phyloP scores from a whole-genome alignment of 2,329 filamentous ascomycete genomes.

The Emergomyces orientalis region DNA sequence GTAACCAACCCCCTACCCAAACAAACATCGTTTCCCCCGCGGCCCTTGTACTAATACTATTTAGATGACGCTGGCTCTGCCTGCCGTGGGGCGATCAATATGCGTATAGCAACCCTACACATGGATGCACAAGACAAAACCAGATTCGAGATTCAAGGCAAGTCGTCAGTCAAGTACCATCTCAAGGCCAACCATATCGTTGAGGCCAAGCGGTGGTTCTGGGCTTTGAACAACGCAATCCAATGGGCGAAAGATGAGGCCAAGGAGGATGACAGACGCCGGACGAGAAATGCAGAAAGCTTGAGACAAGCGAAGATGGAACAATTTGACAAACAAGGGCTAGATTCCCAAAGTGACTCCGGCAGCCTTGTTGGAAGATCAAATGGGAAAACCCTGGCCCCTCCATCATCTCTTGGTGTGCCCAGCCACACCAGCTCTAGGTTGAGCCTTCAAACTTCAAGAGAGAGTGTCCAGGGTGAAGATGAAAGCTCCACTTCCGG shows the following conservation, averaged over 20 bases:
- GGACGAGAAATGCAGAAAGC: constrained; percentile 63
- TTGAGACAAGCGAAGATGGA: constrained; percentile 72
- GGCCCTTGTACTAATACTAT: not conserved
- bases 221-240: constrained; percentile 97
- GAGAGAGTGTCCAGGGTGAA: constrained; percentile 42
- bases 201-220: constrained; percentile 97
- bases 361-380: constrained; percentile 24
- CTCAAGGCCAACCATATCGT: constrained; percentile 97
- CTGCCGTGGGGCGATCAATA: constrained; percentile 95
- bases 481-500: constrained; percentile 46
- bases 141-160: constrained; percentile 94
- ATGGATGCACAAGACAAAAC: constrained; percentile 98
- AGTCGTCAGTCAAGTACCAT: constrained; percentile 97
- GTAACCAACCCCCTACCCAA: not conserved
- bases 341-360: constrained; percentile 36
- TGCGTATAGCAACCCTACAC: constrained; percentile 87
- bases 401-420: constrained; percentile 27
- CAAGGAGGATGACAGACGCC: constrained; percentile 74
- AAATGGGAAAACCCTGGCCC: constrained; percentile 30
- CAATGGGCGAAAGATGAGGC: constrained; percentile 98
- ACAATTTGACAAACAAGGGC: constrained; percentile 48
- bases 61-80: constrained; percentile 88
- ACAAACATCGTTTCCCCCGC: not conserved
- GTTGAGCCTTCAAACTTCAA: constrained; percentile 42
- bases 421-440: constrained; percentile 35